phyloP scores from a whole-genome alignment of 1,139 yeast species.

The Nakaseomyces bracarensis region DNA sequence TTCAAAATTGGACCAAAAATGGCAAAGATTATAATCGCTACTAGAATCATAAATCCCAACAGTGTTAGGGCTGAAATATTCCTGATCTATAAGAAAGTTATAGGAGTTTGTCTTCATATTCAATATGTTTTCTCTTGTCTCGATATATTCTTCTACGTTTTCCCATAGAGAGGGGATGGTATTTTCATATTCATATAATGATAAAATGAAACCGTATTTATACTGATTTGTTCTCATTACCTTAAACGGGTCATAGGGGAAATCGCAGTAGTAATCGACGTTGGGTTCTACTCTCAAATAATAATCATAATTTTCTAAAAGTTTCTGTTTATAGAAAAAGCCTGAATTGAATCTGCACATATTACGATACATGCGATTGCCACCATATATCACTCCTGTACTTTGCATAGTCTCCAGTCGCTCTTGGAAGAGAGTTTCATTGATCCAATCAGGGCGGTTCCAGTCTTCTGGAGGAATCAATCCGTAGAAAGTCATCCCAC shows the following conservation, averaged over 20 bases:
- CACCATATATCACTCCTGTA: constrained; percentile 48
- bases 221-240: constrained; percentile 69
- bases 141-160: constrained; percentile 57
- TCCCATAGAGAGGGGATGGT: constrained; percentile 82
- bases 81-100: constrained; percentile 60
- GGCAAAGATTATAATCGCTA: constrained; percentile 73
- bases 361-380: constrained; percentile 58
- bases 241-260: constrained; percentile 73
- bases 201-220: constrained; percentile 69
- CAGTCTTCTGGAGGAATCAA: constrained; percentile 44
- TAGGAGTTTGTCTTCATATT: constrained; percentile 60
- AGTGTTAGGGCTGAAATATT: constrained; percentile 30
- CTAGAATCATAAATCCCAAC: constrained; percentile 32
- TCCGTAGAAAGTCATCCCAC: constrained; percentile 46
- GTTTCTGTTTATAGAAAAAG: constrained; percentile 71
- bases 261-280: constrained; percentile 66
- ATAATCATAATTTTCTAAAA: constrained; percentile 65
- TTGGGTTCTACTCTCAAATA: constrained; percentile 97
- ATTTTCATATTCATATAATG: constrained; percentile 73
- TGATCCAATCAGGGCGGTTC: constrained; percentile 51
- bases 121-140: constrained; percentile 34
- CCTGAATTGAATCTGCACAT: constrained; percentile 94
- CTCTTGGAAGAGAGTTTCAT: constrained; percentile 32
- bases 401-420: constrained; percentile 37
- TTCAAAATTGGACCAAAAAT: constrained; percentile 94